Base-by-base conservation (phyloP, 2,329 filamentous ascomycete genomes). In the Scytalidium sp. region DNA sequence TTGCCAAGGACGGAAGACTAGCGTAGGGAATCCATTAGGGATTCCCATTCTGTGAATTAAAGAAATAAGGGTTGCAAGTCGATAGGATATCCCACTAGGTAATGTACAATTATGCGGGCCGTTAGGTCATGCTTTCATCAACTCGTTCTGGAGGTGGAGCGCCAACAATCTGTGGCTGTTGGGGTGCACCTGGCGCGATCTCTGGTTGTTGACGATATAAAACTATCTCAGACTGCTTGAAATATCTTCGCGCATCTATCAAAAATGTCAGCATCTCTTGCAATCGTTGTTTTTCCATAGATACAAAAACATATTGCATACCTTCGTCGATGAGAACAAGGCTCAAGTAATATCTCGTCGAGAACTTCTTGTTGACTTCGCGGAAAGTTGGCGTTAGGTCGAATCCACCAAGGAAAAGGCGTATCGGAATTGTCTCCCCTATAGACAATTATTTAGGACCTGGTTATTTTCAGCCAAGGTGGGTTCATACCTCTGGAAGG, bases 361-460 rank as follows among this genome's bases (percentile, higher is more conserved):
- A 97, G 71, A 96, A 99, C 74, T 99, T 99, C 80, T 99, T 99
- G 81, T 99, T 99, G 60, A 99, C 95, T 69, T 99, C 94, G 55
- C 94, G 88, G 81, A 99, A 99, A 11, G 94, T 99, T 15, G 94
- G 94, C 3, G 94, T 99, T 55, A 99, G 74, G 70, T 99, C 95
- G 68, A 99, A 99, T 46, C 94, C 94, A 53, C 94, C 94, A 9
- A 99, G 83, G 82, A 99, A 99, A 49, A 99, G 79, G 61, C 94
- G 83, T 65, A 99, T 99, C 19, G 94, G 94, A 54, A 99, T 99
- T 2, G 94, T 97, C 71, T 90, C 86, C 64, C 86, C 83, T 84
- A 56, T 49, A 43, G 39, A 45, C 25, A 29, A 29, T 29, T 29
- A 7, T 29, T 36, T n/a, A n/a, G n/a, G n/a, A n/a, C n/a, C n/a